Conservation (phyloP, 768 basidiomycete species). For the Melanogaster broomeanus region DNA sequence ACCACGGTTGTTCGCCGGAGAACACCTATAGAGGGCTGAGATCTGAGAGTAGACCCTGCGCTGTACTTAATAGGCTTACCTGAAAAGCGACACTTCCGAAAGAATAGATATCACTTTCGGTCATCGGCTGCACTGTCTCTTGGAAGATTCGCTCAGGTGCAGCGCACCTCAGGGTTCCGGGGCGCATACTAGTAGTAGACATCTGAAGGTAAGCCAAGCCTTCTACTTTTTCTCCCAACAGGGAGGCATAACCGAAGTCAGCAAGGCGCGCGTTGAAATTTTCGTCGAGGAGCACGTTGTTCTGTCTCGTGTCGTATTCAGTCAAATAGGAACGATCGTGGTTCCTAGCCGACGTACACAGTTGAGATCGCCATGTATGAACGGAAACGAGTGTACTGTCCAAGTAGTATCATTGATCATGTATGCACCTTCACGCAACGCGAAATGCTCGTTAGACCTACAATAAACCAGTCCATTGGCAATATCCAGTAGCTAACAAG, state of each 20-base stretch:
- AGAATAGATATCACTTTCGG: constrained; percentile 17
- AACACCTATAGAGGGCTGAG: constrained; percentile 24
- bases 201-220: too few relatives aligned
- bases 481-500: constrained; percentile 13
- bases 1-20: constrained; percentile 11
- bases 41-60: background rate
- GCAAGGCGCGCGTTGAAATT: too few relatives aligned
- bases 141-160: constrained; percentile 40
- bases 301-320: constrained; percentile 9
- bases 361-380: constrained; percentile 21
- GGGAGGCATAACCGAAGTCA: too few relatives aligned
- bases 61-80: background rate
- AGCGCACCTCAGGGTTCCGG: constrained; percentile 43
- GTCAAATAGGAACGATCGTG: background rate
- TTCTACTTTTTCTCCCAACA: too few relatives aligned
- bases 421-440: background rate
- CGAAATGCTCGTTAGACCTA: background rate
- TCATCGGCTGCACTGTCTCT: background rate
- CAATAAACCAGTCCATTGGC: constrained; percentile 15
- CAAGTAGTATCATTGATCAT: background rate
- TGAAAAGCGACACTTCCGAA: too few relatives aligned
- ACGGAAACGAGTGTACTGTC: constrained; percentile 13
- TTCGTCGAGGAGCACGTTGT: constrained; percentile 14
- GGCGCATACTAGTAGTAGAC: constrained; percentile 31
- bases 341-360: constrained; percentile 4